A percentile compares a stretch with the other conserved stretches of the same genome.
phyloP scores from a whole-genome alignment of 768 basidiomycete genomes.

The Cyathus striatus region DNA sequence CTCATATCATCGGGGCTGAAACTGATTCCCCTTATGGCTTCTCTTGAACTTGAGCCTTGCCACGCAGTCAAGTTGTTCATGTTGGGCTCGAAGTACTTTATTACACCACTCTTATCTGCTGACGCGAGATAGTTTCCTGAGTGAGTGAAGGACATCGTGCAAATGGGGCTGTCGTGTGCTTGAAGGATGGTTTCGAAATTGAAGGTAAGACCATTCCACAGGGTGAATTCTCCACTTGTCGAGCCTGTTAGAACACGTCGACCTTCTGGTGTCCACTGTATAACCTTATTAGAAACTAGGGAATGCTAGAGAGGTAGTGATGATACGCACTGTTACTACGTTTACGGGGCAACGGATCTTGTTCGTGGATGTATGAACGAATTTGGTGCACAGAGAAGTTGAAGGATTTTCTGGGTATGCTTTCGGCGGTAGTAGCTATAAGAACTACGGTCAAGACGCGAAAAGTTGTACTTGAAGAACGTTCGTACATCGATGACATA shows the following conservation, averaged over 20 bases:
- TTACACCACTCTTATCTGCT: slow-evolving; percentile 87
- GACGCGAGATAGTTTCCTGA: slow-evolving; percentile 92
- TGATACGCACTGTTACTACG: slow-evolving; percentile 74
- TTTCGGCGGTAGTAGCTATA: slow-evolving; percentile 86
- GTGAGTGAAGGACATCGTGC: slow-evolving; percentile 85
- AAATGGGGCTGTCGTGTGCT: slow-evolving; percentile 94
- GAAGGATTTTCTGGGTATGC: slow-evolving; percentile 90
- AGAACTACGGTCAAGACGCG: slow-evolving; percentile 6
- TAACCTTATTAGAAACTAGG: neutral
- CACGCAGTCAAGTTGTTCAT: slow-evolving; percentile 98
- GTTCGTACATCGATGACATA: slow-evolving; percentile 79
- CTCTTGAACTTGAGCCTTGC: slow-evolving; percentile 80
- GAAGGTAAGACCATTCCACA: slow-evolving; percentile 99
- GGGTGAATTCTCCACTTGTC: slow-evolving; percentile 94
- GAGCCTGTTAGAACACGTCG: slow-evolving; percentile 92
- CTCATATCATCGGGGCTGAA: slow-evolving; percentile 90
- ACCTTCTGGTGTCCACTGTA: slow-evolving; percentile 95
- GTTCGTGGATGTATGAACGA: slow-evolving; percentile 97
- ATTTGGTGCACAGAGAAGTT: slow-evolving; percentile 93
- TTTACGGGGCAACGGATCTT: slow-evolving; percentile 98
- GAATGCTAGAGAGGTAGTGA: neutral
- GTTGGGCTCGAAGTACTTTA: slow-evolving; percentile 99
- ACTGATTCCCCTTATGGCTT: slow-evolving; percentile 86
- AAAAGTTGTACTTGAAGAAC: slow-evolving; percentile 13
- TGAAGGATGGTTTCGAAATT: slow-evolving; percentile 99